These are phyloP conservation scores for Vachellia pachyceras DNA, from an alignment of 306 rosid genomes.

Conservation along the genomic window DNA sequence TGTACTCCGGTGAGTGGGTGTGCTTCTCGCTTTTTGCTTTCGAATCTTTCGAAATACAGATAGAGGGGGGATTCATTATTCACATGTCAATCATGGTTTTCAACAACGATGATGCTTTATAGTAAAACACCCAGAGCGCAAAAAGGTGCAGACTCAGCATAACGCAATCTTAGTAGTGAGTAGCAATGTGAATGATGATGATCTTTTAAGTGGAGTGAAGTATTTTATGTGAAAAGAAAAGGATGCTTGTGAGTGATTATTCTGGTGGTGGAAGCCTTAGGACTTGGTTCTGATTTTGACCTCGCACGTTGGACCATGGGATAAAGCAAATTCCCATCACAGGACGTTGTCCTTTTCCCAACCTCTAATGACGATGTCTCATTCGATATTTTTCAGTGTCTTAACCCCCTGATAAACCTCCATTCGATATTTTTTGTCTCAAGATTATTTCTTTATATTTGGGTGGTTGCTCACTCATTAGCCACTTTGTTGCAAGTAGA, in stretches of 20 bases:
- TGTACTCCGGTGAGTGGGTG: not conserved
- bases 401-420: not conserved
- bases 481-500: not conserved
- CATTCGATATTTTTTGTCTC: too few species aligned
- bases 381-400: not conserved
- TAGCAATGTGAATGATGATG: not conserved
- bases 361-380: not conserved
- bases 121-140: not conserved
- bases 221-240: not conserved
- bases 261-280: conserved; percentile 4
- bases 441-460: not conserved
- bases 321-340: conserved; percentile 20
- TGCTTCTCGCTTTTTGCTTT: not conserved
- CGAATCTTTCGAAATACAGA: not conserved
- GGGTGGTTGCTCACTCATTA: not conserved
- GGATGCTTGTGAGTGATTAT: not conserved
- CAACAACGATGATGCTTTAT: not conserved
- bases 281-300: conserved; percentile 25
- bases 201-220: not conserved
- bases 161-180: not conserved
- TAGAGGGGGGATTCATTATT: not conserved
- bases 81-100: not conserved
- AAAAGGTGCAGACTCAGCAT: not conserved
- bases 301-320: conserved; percentile 12
- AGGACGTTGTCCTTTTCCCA: not conserved